These are phyloP conservation scores for Calonectria montana DNA, from an alignment of 2,329 filamentous ascomycete species.

Conservation along the genomic window DNA sequence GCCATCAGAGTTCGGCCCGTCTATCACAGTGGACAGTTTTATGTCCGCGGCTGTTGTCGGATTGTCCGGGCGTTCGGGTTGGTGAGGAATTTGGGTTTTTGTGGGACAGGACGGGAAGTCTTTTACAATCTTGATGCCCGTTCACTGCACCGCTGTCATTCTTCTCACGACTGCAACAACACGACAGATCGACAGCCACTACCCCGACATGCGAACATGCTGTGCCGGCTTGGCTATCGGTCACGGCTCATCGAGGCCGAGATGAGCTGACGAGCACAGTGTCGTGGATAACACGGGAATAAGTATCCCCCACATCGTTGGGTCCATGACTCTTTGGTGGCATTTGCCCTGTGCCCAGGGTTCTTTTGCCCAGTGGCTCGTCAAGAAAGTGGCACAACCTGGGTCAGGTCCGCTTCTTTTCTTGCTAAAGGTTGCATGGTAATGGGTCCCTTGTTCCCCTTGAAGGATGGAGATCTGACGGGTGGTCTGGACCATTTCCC, in stretches of 20 bases:
- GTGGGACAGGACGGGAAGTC: background rate
- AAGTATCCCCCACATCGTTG: constrained; percentile 26
- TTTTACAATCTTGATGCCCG: background rate
- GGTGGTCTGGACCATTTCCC: constrained; percentile 34
- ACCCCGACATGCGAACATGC: constrained; percentile 1
- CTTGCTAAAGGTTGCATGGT: constrained; percentile 29
- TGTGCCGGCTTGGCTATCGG: background rate
- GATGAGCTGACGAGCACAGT: constrained; percentile 15
- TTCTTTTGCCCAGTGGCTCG: constrained; percentile 1
- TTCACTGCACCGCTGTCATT: background rate
- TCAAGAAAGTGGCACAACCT: constrained; percentile 13
- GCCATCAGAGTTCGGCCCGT: constrained; percentile 11
- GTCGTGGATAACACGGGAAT: constrained; percentile 41
- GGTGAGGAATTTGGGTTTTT: constrained; percentile 13
- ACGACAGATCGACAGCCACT: background rate
- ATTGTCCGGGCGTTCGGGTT: constrained; percentile 14
- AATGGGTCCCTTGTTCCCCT: constrained; percentile 4
- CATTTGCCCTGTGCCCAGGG: constrained; percentile 3
- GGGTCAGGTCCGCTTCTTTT: constrained; percentile 27
- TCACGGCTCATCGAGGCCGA: background rate
- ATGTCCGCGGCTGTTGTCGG: background rate
- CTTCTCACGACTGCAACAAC: background rate
- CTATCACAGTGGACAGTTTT: background rate
- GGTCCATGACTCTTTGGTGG: constrained; percentile 7
- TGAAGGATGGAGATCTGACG: constrained; percentile 33